phyloP scores from a whole-genome alignment of 73 alveolate genomes.

The Symbiodinium pilosum region DNA sequence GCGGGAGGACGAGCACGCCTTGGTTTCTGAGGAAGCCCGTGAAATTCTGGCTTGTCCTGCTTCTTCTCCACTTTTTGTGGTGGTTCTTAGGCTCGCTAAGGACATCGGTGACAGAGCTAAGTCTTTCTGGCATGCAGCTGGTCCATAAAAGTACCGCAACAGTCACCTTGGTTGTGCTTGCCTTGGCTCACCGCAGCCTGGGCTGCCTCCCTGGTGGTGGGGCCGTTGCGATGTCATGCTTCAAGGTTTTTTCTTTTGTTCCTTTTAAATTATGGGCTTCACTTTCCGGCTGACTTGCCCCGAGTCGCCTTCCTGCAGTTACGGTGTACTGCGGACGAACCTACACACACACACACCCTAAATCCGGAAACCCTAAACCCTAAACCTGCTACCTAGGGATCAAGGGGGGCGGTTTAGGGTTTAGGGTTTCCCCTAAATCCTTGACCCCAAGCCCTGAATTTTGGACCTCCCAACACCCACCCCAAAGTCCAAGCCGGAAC shows the following conservation, averaged over 20 bases:
- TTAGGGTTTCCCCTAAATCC: neutral
- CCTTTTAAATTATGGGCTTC: too few relatives aligned
- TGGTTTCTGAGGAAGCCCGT: neutral
- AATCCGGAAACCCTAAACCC: neutral
- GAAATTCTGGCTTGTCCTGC: neutral
- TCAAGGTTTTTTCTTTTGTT: neutral
- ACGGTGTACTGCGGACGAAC: neutral
- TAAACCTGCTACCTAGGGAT: neutral
- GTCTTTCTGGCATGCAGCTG: neutral
- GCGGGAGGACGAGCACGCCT: neutral
- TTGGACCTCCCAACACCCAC: too few relatives aligned
- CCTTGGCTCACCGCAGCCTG: neutral
- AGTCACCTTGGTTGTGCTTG: neutral
- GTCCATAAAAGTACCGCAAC: neutral
- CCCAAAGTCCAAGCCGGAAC: too few relatives aligned
- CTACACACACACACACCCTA: neutral
- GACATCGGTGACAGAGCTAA: neutral
- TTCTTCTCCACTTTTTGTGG: neutral
- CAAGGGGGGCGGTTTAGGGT: neutral
- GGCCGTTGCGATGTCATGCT: neutral
- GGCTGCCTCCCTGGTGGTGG: neutral
- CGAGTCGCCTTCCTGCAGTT: neutral
- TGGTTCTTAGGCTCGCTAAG: neutral
- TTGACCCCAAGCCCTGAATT: too few relatives aligned
- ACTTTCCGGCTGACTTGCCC: neutral